Conservation (phyloP, 345 rosid species). For the Populus tremula region DNA sequence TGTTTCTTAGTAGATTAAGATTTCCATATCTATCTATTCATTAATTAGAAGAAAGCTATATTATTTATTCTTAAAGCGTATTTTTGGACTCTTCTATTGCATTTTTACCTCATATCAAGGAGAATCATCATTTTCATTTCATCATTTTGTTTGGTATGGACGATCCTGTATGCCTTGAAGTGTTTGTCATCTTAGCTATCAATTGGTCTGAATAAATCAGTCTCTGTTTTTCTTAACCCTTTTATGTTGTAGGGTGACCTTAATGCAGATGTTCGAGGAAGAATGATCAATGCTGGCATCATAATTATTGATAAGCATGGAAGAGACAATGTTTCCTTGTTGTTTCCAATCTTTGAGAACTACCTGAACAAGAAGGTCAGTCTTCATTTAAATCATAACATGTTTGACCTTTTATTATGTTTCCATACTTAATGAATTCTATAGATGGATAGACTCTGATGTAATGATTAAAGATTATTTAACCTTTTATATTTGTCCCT, state of each 20-base stretch:
- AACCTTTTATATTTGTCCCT: neutral
- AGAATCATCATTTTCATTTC: neutral
- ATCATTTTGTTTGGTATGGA: neutral
- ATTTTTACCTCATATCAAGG: too few species aligned
- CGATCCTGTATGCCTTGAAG: neutral
- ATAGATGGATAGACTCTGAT: neutral
- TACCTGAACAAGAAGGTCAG: conserved; percentile 86
- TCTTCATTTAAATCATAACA: conserved; percentile 13
- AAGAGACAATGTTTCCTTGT: conserved; percentile 75
- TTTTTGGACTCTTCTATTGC: too few species aligned
- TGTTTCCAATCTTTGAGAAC: conserved; percentile 95
- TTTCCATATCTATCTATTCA: too few species aligned
- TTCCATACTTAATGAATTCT: neutral
- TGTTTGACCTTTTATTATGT: conserved; percentile 5
- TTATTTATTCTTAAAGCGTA: too few species aligned
- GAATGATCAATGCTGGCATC: conserved; percentile 96
- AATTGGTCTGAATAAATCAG: neutral
- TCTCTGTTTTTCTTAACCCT: neutral
- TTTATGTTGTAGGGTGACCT: conserved; percentile 76
- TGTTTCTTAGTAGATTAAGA: too few species aligned
- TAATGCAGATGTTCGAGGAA: conserved; percentile 95
- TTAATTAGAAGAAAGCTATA: too few species aligned
- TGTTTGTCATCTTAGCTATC: neutral
- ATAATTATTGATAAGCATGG: conserved; percentile 94
- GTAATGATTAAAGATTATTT: neutral